Evolutionary conservation across 371 early-diverging fungal genomes (phyloP), one percentile per base, ranked within the genome.

Genomic region (Rhizopus sp.): DNA sequence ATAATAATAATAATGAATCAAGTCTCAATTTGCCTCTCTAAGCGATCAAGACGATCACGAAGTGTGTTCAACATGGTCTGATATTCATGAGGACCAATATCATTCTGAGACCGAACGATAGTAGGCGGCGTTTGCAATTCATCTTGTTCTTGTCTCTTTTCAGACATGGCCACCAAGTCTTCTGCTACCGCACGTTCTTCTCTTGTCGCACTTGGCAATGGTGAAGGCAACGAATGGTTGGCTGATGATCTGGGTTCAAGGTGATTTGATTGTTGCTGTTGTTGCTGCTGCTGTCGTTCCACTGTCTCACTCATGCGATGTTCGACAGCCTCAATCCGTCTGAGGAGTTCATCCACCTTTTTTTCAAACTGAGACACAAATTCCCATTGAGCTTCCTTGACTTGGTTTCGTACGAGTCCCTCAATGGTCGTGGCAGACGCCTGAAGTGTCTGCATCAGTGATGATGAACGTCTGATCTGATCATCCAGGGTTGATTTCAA

Each of bases 371-470:
- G 62, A 7, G 66, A 68, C 58, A 82, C 61, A 37, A 81, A 63
- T 17, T 84, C 87, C 64, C 80, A 78, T 60, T 91, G 89, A 69
- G 88, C 83, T 60, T 93, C 91, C 45, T 89, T 78, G 60, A 91
- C 84, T 57, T 90, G 91, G 7, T 78, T 79, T 17, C 88, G 75
- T 16, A 91, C 88, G 42, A 93, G 72, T 6, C 85, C 85, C 64
- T 93, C 93, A 50, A 93, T 87, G 71, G 90, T 90, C 5, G 84
- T 81, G 1, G 85, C 83, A 0, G 85, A 82, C 9, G 88, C 78
- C 60, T 89, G 89, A 29, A 93, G 70, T 3, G 91, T 90, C 59
- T 91, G 89, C 49, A 93, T 81, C 15, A 93, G 62, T 3, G 89
- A 80, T 0, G 88, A 77, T 4, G 90, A 87, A 33, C 85, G 81